Conservation (phyloP, 768 basidiomycete species). For the Chalciporus piperatus region DNA sequence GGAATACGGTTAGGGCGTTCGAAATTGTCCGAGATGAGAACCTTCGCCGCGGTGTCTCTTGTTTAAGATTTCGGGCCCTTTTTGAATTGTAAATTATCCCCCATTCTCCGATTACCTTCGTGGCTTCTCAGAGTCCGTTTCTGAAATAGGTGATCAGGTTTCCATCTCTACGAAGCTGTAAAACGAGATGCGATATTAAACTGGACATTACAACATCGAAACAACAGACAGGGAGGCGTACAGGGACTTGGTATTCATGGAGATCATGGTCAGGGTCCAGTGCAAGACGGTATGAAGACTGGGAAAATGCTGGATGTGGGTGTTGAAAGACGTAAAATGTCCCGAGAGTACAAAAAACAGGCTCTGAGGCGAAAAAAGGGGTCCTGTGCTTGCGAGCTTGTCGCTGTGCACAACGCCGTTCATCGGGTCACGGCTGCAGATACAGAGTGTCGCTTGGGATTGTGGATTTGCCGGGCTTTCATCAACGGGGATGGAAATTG, state of each 20-base stretch:
- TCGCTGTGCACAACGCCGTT: conserved; percentile 17
- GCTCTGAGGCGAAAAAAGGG: conserved; percentile 6
- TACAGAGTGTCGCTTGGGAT: conserved; percentile 27
- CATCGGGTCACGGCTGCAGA: conserved; percentile 25
- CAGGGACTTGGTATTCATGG: conserved; percentile 13
- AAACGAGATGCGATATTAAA: conserved; percentile 9
- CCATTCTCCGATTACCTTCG: conserved; percentile 18
- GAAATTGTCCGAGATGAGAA: conserved; percentile 6
- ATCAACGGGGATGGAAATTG: conserved; percentile 23
- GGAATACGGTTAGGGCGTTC: conserved; percentile 3
- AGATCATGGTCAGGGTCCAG: conserved; percentile 15
- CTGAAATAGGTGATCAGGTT: conserved; percentile 15
- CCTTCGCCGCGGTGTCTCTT: conserved; percentile 31
- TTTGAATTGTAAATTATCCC: conserved; percentile 14
- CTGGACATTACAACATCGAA: conserved; percentile 19
- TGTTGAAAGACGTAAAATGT: conserved; percentile 13
- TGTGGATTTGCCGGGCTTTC: conserved; percentile 26
- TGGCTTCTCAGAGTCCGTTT: conserved; percentile 6
- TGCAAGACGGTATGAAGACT: conserved; percentile 18
- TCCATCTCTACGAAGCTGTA: conserved; percentile 5
- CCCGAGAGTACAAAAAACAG: conserved; percentile 1
- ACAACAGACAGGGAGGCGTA: conserved; percentile 1
- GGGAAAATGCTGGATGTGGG: neutral
- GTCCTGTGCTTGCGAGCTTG: conserved; percentile 10
- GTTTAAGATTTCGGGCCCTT: conserved; percentile 8